These are phyloP conservation scores for Fagopyrum homotropicum DNA, from an alignment of 148 eudicot genomes.

Conservation along the genomic window DNA sequence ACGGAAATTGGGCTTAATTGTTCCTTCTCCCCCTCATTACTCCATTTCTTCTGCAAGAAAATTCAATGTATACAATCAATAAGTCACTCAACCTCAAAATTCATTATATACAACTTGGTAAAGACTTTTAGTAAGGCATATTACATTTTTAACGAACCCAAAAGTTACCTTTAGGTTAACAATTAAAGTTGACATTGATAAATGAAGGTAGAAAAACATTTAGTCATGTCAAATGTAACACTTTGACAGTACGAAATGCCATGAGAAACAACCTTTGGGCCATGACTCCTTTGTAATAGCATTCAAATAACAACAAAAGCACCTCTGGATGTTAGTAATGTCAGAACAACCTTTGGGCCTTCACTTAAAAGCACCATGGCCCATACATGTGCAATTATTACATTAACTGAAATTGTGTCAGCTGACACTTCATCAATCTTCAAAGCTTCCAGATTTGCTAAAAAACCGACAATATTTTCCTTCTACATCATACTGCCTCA, in stretches of 20 bases:
- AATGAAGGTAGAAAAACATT: too few relatives aligned
- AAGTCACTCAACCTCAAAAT: background rate
- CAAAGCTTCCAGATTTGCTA: background rate
- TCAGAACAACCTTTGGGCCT: constrained; percentile 4
- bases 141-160: background rate
- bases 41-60: constrained; percentile 6
- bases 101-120: background rate
- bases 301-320: background rate
- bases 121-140: background rate
- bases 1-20: constrained; percentile 5
- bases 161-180: background rate
- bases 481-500: background rate
- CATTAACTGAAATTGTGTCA: background rate
- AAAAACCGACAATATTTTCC: background rate
- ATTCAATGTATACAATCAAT: background rate
- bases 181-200: background rate
- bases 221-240: background rate
- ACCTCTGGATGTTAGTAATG: background rate
- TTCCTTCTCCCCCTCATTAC: constrained; percentile 19
- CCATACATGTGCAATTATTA: constrained; percentile 8
- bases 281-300: background rate
- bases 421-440: background rate
- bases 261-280: background rate
- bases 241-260: background rate
- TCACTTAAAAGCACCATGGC: background rate